A percentile compares a stretch with the other conserved stretches of the same genome.
Conservation (phyloP, 2,329 filamentous ascomycete genomes). For the Lachnellula occidentalis region DNA sequence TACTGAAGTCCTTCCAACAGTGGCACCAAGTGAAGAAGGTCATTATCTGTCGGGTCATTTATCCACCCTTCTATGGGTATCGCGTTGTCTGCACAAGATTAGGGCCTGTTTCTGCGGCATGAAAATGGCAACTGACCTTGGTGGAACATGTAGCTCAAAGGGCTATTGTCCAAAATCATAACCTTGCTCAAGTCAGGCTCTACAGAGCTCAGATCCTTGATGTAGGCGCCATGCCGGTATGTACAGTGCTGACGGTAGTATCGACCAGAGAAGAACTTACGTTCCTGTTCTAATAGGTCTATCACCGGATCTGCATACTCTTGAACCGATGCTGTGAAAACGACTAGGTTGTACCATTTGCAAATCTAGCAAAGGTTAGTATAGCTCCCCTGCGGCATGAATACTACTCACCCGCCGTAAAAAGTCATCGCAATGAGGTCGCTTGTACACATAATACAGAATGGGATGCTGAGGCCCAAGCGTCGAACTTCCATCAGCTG, state of each 20-base stretch:
- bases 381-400: neutral
- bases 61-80: slow-evolving; percentile 99
- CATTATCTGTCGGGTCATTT: slow-evolving; percentile 94
- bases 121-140: slow-evolving; percentile 62
- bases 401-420: slow-evolving; percentile 62
- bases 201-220: slow-evolving; percentile 93
- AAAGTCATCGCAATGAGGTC: slow-evolving; percentile 95
- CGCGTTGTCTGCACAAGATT: slow-evolving; percentile 71
- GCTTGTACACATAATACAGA: slow-evolving; percentile 97
- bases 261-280: slow-evolving; percentile 89
- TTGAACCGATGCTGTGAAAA: slow-evolving; percentile 96
- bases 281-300: slow-evolving; percentile 94
- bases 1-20: slow-evolving; percentile 93
- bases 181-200: slow-evolving; percentile 97
- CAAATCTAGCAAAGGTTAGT: slow-evolving; percentile 55
- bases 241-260: slow-evolving; percentile 98
- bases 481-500: slow-evolving; percentile 58
- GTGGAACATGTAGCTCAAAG: slow-evolving; percentile 96
- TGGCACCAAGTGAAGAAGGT: slow-evolving; percentile 86
- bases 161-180: slow-evolving; percentile 98
- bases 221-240: slow-evolving; percentile 89
- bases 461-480: slow-evolving; percentile 90
- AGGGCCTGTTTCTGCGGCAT: slow-evolving; percentile 1
- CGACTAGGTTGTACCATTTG: slow-evolving; percentile 97
- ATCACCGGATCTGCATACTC: slow-evolving; percentile 99